Base-by-base conservation (phyloP, 2,329 filamentous ascomycete genomes). In the Massarina eburnea region DNA sequence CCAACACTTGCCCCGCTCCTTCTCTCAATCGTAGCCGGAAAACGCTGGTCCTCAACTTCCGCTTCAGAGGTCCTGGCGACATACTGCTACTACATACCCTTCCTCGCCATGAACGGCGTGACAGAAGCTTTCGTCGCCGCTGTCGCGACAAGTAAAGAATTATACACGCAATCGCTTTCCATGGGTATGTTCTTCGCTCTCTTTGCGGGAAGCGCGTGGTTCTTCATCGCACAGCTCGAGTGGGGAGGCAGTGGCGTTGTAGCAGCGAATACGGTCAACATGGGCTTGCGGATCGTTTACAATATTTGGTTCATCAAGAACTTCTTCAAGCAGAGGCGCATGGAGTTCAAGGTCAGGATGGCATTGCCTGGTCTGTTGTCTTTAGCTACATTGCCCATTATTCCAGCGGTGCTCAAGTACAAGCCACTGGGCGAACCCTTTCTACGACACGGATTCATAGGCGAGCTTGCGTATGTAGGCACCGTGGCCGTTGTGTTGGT, bases 71-170 rank as follows among this genome's bases (percentile, higher is more conserved):
- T 94, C 3, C 78, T 99, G 6, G 83, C 85, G 0, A 80, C 80
- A 0, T 99, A 96, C 71, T 91, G 89, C 73, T 91, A 90, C 70
- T 97, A 96, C 73, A 89, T 99, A 48, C 94, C 94, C 0, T 83
- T 97, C 20, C 80, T 97, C 3, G 94, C 92, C 3, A 74, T 95
- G 59, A 99, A 99, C 63, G 94, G 94, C 41, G 82, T 97, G 18
- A 83, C 87, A 1, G 94, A 99, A 72, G 89, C 91, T 0, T 97
- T 99, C 59, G 91, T 97, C 14, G 86, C 91, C 1, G 90, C 89
- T 2, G 89, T 95, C 1, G 91, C 92, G 1, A 85, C 81, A 0
- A 80, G 89, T 52, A 71, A 78, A 3, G 80, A 97, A 55, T 81
- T 99, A 3, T 83, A 89, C 52, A 71, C 67, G 3, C 94, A 99